Percentiles rank a stretch among this genome's conserved stretches.
These are phyloP conservation scores for Aleurites moluccanus DNA, from an alignment of 441 rosid genomes.

Conservation along the genomic window DNA sequence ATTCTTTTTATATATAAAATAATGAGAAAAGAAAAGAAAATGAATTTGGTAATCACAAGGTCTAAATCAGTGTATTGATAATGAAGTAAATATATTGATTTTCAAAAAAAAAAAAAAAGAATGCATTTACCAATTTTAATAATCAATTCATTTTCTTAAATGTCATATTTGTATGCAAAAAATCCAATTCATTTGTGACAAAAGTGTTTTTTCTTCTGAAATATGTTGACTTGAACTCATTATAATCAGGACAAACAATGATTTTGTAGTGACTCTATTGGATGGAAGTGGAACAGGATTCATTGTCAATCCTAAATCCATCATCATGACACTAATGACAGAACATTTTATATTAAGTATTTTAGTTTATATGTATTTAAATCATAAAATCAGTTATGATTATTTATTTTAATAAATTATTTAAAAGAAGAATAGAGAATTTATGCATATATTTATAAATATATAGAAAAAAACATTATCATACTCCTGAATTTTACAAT, in stretches of 20 bases:
- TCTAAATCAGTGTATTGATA: not conserved
- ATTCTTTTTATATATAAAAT: not conserved
- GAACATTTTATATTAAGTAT: no score
- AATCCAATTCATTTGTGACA: not conserved
- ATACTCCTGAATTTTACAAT: no score
- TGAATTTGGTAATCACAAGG: not conserved
- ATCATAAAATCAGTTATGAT: no score
- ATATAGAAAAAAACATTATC: no score
- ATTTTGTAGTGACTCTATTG: conserved; percentile 1
- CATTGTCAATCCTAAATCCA: not conserved
- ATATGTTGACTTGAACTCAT: not conserved
- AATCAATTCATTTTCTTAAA: not conserved
- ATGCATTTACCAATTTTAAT: not conserved
- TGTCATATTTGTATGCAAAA: not conserved
- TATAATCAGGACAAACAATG: not conserved
- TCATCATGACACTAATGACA: not conserved
- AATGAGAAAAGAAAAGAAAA: not conserved
- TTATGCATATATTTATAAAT: no score
- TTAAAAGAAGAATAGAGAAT: no score
- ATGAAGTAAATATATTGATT: no score
- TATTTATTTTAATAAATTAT: no score
- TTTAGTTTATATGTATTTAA: no score
- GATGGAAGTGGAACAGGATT: not conserved
- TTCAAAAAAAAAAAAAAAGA: no score
- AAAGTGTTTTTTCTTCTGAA: not conserved